Percentiles rank a stretch among this genome's conserved stretches.
Evolutionary conservation across 2,329 filamentous ascomycete genomes (phyloP).

Genomic region (Diaporthe sp.): DNA sequence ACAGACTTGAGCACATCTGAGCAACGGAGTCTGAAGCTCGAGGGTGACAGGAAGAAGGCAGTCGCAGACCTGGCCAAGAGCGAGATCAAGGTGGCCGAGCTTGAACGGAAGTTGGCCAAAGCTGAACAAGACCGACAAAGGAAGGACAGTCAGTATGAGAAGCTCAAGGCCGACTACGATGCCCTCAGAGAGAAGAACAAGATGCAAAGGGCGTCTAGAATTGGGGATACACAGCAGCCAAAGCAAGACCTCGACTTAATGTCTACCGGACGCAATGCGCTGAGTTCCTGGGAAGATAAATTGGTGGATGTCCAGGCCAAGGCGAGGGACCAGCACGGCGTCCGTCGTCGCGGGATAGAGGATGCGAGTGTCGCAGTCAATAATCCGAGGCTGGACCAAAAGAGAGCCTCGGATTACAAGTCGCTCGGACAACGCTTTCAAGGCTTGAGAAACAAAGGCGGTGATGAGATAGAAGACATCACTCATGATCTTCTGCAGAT

Average conservation of each 20-base stretch:
- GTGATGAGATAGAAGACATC: constrained; percentile 24
- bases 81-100: constrained; percentile 47
- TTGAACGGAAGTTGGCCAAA: constrained; percentile 48
- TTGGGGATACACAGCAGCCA: constrained; percentile 43
- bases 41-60: constrained; percentile 53
- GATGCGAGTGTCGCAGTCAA: constrained; percentile 40
- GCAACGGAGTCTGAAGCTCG: constrained; percentile 56
- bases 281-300: constrained; percentile 47
- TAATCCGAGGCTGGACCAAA: constrained; percentile 42
- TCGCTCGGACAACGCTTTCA: constrained; percentile 26
- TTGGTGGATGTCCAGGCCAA: constrained; percentile 50
- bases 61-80: constrained; percentile 49
- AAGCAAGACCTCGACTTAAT: constrained; percentile 47
- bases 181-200: constrained; percentile 69
- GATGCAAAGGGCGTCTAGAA: constrained; percentile 62
- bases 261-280: constrained; percentile 39
- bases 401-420: constrained; percentile 23
- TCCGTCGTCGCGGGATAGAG: constrained; percentile 38
- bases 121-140: constrained; percentile 45
- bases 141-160: constrained; percentile 53
- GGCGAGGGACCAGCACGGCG: constrained; percentile 45
- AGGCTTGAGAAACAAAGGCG: constrained; percentile 26
- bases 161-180: constrained; percentile 65
- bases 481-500: constrained; percentile 38
- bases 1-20: constrained; percentile 64